These are phyloP conservation scores for Salix brachista DNA, from an alignment of 345 rosid species.

Conservation along the genomic window DNA sequence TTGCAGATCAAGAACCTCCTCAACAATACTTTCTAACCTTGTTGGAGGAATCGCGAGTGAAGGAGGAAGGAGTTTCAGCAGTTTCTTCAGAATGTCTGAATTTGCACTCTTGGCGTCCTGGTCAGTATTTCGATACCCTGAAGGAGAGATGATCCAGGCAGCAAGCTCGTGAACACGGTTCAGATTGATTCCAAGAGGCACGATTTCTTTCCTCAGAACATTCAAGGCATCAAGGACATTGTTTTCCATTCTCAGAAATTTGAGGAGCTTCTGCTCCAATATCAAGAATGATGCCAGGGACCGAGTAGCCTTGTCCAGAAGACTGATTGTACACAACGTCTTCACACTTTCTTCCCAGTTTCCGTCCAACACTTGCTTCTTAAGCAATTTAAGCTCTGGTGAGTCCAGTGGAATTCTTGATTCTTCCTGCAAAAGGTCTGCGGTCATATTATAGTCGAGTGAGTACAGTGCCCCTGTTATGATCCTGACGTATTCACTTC, in stretches of 20 bases:
- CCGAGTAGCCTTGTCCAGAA: conserved; percentile 31
- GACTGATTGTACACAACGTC: conserved; percentile 40
- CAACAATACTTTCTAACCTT: conserved; percentile 64
- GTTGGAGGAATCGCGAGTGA: conserved; percentile 50
- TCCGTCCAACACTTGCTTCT: conserved; percentile 49
- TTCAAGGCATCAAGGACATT: conserved; percentile 52
- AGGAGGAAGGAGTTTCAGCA: conserved; percentile 58
- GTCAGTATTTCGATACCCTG: conserved; percentile 17
- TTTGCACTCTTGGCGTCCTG: conserved; percentile 29
- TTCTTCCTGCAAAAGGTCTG: conserved; percentile 60
- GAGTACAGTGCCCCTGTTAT: conserved; percentile 56
- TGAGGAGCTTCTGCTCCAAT: conserved; percentile 59
- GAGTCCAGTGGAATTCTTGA: conserved; percentile 59
- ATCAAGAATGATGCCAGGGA: conserved; percentile 49
- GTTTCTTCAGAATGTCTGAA: conserved; percentile 45
- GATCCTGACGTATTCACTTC: conserved; percentile 54
- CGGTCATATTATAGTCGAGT: conserved; percentile 54
- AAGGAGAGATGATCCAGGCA: conserved; percentile 35
- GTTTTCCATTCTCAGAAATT: conserved; percentile 38
- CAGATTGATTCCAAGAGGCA: conserved; percentile 43
- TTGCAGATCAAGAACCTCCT: conserved; percentile 60
- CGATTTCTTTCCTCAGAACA: conserved; percentile 59
- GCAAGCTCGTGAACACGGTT: conserved; percentile 48
- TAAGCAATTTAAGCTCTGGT: conserved; percentile 34
- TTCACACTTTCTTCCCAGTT: conserved; percentile 51